These are phyloP conservation scores for Phellinidium pouzarii DNA, from an alignment of 1,284 basidiomycete genomes.

Conservation along the genomic window DNA sequence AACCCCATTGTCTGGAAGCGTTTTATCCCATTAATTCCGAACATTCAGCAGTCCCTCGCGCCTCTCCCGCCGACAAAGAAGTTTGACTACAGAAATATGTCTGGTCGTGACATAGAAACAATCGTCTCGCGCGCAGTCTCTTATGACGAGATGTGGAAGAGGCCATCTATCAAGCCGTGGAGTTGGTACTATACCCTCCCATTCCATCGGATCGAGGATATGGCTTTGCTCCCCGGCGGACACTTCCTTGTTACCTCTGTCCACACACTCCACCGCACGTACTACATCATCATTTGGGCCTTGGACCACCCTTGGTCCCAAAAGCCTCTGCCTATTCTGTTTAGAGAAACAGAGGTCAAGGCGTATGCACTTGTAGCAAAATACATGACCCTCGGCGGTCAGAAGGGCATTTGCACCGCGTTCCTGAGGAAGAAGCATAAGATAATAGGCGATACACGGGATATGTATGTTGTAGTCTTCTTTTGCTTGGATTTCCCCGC, in stretches of 20 bases:
- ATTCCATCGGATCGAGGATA: slow-evolving; percentile 44
- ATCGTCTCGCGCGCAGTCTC: slow-evolving; percentile 56
- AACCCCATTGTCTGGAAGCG: slow-evolving; percentile 65
- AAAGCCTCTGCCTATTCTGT: slow-evolving; percentile 44
- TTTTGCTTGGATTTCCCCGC: neutral
- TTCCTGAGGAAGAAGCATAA: slow-evolving; percentile 18
- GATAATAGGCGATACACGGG: slow-evolving; percentile 28
- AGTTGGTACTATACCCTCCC: slow-evolving; percentile 19
- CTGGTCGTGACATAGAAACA: slow-evolving; percentile 55
- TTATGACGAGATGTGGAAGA: slow-evolving; percentile 52
- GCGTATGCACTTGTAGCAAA: slow-evolving; percentile 56
- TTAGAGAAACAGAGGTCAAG: slow-evolving; percentile 42
- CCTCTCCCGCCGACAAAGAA: slow-evolving; percentile 54
- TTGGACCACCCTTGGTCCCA: slow-evolving; percentile 45
- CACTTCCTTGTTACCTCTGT: slow-evolving; percentile 61
- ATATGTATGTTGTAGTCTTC: slow-evolving; percentile 18
- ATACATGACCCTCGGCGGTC: slow-evolving; percentile 38
- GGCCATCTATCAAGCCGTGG: slow-evolving; percentile 19
- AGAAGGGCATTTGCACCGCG: slow-evolving; percentile 5
- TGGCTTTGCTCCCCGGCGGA: slow-evolving; percentile 62
- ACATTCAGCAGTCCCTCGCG: slow-evolving; percentile 49
- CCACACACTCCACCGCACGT: slow-evolving; percentile 37
- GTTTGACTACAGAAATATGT: slow-evolving; percentile 36
- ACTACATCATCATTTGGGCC: slow-evolving; percentile 46
- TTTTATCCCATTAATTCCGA: slow-evolving; percentile 35